Evolutionary conservation across 2,329 filamentous ascomycete genomes (phyloP).

Genomic region (Sordariomycetes sp.): DNA sequence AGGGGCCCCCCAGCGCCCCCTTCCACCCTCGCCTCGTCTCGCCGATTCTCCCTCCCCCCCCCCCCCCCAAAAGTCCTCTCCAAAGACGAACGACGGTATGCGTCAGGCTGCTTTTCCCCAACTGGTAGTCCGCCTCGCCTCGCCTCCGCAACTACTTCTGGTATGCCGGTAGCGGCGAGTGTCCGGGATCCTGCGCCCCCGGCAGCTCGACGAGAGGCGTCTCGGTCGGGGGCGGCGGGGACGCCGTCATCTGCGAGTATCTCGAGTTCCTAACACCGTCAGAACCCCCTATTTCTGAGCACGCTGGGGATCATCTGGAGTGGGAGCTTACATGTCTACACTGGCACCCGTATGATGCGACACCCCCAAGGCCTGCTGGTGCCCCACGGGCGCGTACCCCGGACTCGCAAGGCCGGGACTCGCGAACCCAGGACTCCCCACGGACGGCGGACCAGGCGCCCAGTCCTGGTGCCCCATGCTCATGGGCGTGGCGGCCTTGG

Average conservation of each 20-base stretch:
- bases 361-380: neutral
- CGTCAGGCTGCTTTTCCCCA: too few species aligned
- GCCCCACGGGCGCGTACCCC: neutral
- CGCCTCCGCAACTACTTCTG: slow-evolving; percentile 17
- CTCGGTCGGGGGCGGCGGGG: slow-evolving; percentile 5
- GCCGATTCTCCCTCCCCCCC: neutral
- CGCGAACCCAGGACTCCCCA: neutral
- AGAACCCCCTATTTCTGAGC: slow-evolving; percentile 1
- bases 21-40: neutral
- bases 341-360: slow-evolving; percentile 6
- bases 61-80: neutral
- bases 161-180: slow-evolving; percentile 21
- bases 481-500: slow-evolving; percentile 1
- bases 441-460: neutral
- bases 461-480: neutral
- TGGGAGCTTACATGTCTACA: neutral
- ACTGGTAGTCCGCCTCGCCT: slow-evolving; percentile 14
- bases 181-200: slow-evolving; percentile 14
- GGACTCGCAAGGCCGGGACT: neutral
- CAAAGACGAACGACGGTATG: slow-evolving; percentile 2
- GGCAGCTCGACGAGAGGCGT: slow-evolving; percentile 20
- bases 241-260: neutral
- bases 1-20: too few species aligned
- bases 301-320: neutral
- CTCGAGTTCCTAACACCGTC: neutral